Percentiles rank a stretch among this genome's conserved stretches.
These are phyloP conservation scores for Eimeria praecox DNA, from an alignment of 169 alveolate species.

Conservation along the genomic window DNA sequence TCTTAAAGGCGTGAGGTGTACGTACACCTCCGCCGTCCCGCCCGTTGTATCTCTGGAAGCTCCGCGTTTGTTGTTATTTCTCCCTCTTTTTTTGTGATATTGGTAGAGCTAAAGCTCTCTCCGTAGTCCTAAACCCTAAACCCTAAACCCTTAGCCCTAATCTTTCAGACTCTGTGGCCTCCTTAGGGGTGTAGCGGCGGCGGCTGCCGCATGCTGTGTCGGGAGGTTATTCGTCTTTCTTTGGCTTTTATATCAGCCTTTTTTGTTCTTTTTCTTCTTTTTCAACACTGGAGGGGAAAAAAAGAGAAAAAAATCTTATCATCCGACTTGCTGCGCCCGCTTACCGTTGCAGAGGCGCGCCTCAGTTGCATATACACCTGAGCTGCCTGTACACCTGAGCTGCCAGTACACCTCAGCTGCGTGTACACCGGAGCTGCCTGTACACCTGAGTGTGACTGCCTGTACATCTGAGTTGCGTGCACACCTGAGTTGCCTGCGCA, in stretches of 20 bases:
- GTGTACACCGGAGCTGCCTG: background rate
- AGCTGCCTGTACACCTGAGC: background rate
- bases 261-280: background rate
- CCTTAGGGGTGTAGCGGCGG: background rate
- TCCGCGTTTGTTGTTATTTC: background rate
- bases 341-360: background rate
- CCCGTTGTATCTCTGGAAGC: background rate
- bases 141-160: slow-evolving; percentile 9
- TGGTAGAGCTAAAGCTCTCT: background rate
- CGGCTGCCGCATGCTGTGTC: background rate
- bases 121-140: background rate
- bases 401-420: background rate
- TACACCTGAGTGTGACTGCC: slow-evolving; percentile 1
- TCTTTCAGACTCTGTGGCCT: background rate
- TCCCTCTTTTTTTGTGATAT: background rate
- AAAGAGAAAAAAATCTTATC: background rate
- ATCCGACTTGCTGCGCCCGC: background rate
- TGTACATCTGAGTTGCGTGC: background rate
- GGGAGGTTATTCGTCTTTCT: background rate
- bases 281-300: background rate
- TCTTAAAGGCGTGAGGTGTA: slow-evolving; percentile 20
- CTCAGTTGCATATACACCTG: background rate
- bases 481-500: background rate
- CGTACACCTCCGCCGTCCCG: slow-evolving; percentile 6
- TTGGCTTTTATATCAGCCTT: background rate